These are phyloP conservation scores for Euphorbia peplus DNA, from an alignment of 345 rosid species.

Conservation along the genomic window DNA sequence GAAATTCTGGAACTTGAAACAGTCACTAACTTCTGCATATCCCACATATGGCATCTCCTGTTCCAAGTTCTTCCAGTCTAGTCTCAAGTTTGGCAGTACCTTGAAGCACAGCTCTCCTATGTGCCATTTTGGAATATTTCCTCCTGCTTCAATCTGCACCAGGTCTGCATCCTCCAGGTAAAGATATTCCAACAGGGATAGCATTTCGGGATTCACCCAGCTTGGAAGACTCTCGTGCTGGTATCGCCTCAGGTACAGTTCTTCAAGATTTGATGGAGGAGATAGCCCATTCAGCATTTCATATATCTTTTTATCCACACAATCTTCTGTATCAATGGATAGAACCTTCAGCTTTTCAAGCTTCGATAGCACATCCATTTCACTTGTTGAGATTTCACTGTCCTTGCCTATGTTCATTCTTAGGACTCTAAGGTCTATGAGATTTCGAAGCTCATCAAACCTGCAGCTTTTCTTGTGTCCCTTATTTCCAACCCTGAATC, in stretches of 20 bases:
- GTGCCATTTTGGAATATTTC: slow-evolving; percentile 6
- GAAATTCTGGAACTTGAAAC: slow-evolving; percentile 24
- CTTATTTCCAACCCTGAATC: slow-evolving; percentile 19
- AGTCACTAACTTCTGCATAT: slow-evolving; percentile 30
- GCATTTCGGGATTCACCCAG: slow-evolving; percentile 27
- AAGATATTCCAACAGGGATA: slow-evolving; percentile 25
- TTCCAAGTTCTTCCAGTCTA: slow-evolving; percentile 22
- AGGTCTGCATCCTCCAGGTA: slow-evolving; percentile 26
- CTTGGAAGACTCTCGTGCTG: slow-evolving; percentile 17
- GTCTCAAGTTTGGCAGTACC: slow-evolving; percentile 12
- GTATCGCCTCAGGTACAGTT: slow-evolving; percentile 31
- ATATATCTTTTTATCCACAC: slow-evolving; percentile 7
- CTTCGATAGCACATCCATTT: slow-evolving; percentile 14
- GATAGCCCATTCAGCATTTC: slow-evolving; percentile 19
- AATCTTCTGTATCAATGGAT: slow-evolving; percentile 27
- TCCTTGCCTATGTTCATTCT: slow-evolving; percentile 21
- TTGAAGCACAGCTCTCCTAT: slow-evolving; percentile 31
- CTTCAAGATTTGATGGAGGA: slow-evolving; percentile 25
- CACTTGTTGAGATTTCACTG: slow-evolving; percentile 22
- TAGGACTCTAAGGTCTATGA: slow-evolving; percentile 25
- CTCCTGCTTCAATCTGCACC: not conserved
- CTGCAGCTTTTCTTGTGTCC: slow-evolving; percentile 12
- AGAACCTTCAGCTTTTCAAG: slow-evolving; percentile 26
- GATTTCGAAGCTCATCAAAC: slow-evolving; percentile 12
- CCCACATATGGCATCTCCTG: slow-evolving; percentile 24